phyloP scores from a whole-genome alignment of 768 basidiomycete species.

The Phaffia australis region DNA sequence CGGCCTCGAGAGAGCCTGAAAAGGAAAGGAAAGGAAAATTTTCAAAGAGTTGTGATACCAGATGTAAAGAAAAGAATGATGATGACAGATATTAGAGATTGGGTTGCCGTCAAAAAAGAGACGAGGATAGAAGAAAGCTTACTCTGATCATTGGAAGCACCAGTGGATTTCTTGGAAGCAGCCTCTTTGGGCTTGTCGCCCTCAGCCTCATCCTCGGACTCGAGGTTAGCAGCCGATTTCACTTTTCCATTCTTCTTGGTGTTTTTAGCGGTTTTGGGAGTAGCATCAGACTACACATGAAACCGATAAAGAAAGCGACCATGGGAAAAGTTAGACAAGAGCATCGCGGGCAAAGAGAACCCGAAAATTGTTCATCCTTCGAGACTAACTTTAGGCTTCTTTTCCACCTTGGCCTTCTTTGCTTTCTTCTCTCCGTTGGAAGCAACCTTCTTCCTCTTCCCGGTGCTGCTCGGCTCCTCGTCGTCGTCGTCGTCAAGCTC shows the following conservation, averaged over 20 bases:
- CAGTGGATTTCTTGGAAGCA: slow-evolving; percentile 46
- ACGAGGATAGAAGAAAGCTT: not conserved
- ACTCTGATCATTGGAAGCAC: slow-evolving; percentile 34
- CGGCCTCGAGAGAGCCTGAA: not conserved
- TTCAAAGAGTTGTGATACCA: not conserved
- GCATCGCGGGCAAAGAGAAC: not conserved
- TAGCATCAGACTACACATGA: not conserved
- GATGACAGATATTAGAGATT: not conserved
- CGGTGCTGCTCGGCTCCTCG: slow-evolving; percentile 28
- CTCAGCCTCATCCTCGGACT: slow-evolving; percentile 23
- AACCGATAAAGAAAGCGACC: not conserved
- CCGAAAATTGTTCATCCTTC: not conserved
- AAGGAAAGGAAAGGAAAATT: not conserved
- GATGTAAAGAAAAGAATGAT: not conserved
- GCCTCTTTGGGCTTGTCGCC: slow-evolving; percentile 47
- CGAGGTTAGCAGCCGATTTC: slow-evolving; percentile 21
- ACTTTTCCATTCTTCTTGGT: slow-evolving; percentile 17
- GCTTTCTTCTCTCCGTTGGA: slow-evolving; percentile 41
- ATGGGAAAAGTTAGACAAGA: not conserved
- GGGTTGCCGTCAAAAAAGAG: not conserved
- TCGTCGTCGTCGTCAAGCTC: slow-evolving; percentile 49
- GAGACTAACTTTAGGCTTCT: slow-evolving; percentile 24
- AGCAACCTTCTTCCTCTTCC: slow-evolving; percentile 43
- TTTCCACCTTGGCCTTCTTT: slow-evolving; percentile 24
- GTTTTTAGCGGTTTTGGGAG: slow-evolving; percentile 1